Evolutionary conservation across 2,329 filamentous ascomycete genomes (phyloP).

Genomic region (Aspergillus pseudoviridinutans): DNA sequence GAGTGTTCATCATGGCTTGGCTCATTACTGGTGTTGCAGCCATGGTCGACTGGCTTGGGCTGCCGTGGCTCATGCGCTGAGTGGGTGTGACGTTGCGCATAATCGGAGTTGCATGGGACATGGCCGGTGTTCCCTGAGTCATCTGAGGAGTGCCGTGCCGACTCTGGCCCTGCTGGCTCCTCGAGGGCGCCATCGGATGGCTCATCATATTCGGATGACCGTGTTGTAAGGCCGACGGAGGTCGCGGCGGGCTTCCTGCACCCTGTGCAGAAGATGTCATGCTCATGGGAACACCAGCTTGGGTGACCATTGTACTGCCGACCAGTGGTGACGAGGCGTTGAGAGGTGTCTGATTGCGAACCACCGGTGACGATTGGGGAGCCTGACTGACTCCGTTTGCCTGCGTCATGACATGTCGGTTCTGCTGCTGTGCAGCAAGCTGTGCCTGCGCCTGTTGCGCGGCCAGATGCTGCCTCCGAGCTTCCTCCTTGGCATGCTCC

Average conservation of each 20-base stretch:
- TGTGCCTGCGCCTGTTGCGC: conserved; percentile 47
- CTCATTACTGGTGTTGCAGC: conserved; percentile 44
- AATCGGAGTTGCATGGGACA: conserved; percentile 45
- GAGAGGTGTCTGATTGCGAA: conserved; percentile 46
- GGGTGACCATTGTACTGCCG: conserved; percentile 35
- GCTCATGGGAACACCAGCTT: conserved; percentile 43
- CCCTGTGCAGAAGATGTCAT: conserved; percentile 43
- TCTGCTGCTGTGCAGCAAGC: conserved; percentile 44
- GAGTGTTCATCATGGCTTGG: conserved; percentile 38
- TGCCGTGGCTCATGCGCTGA: conserved; percentile 45
- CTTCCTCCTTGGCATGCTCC: conserved; percentile 41
- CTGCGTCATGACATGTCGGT: conserved; percentile 50
- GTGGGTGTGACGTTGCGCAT: conserved; percentile 47
- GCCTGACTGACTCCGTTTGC: conserved; percentile 39
- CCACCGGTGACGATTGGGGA: conserved; percentile 45
- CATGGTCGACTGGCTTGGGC: conserved; percentile 41
- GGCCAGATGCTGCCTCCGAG: conserved; percentile 35
- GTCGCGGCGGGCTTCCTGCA: conserved; percentile 44
- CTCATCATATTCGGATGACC: conserved; percentile 44
- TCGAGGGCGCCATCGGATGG: conserved; percentile 43
- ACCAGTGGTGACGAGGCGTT: conserved; percentile 43
- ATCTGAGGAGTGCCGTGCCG: conserved; percentile 48
- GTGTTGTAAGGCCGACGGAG: conserved; percentile 45
- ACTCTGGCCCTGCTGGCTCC: conserved; percentile 45
- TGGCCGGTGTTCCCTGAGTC: conserved; percentile 43